Evolutionary conservation across 441 rosid species (phyloP), one percentile per base, ranked within the genome.

Genomic region (Isatis lusitanica): DNA sequence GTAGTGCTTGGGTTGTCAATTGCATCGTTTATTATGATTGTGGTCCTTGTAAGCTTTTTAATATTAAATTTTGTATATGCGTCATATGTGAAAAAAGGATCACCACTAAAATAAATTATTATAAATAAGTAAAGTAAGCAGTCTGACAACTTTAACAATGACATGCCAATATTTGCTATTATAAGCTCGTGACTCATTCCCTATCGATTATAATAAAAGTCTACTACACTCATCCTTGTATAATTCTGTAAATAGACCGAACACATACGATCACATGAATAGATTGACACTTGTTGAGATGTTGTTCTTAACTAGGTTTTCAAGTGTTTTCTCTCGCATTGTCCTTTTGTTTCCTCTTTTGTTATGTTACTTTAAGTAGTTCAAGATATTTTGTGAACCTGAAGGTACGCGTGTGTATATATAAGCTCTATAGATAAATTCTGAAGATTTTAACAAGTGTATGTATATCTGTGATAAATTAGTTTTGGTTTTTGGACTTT

Each of bases 1-100:
- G 74, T 53, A 75, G 74, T 75, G 79, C 70, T 55, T 75, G 68
- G 78, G 46, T 66, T 74, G 68, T 74, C 78, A 50, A 58, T 11
- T 47, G 58, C 24, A 68, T 75, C 52, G 35, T 55, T 61, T 33
- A 62, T 55, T 56, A 48, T 43, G 40, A 53, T 75, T 63, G 79
- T 69, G 65, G 79, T 75, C 70, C 70, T 69, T 28, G 13, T 43
- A 21, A 21, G 58, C 69, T 40, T 75, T 73, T 59, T 35, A 1
- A 13, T 43, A 42, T 42, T 7, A 24, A 36, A 47, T 6, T 4
- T 2, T 57, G 3, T 8, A 39, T 30, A 47, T 36, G 52, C 46
- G 63, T 57, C 59, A 58, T 43, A 43, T 35, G 16, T 6, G 7
- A 8, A 9, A 48, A 66, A 67, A 50, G 31, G 15, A 60, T 51